Evolutionary conservation across 2,329 filamentous ascomycete genomes (phyloP).

Genomic region (Cladosporium cucumerinum): DNA sequence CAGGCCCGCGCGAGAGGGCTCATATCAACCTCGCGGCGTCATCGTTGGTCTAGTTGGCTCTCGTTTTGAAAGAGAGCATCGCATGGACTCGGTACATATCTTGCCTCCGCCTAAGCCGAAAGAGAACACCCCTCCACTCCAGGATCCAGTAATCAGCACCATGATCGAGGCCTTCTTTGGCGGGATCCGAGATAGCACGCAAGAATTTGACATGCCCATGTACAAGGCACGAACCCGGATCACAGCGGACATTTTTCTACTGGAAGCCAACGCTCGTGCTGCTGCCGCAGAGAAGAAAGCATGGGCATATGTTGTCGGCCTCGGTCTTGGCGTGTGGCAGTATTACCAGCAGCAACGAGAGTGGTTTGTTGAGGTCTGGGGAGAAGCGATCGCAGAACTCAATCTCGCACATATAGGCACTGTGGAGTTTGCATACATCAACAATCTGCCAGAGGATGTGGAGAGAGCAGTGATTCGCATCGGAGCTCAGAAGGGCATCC

Average conservation of each 20-base stretch:
- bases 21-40: conserved; percentile 29
- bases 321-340: conserved; percentile 36
- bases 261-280: conserved; percentile 29
- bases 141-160: conserved; percentile 22
- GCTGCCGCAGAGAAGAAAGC: conserved; percentile 22
- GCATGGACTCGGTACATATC: conserved; percentile 32
- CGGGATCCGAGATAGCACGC: conserved; percentile 1
- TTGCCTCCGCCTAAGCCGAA: conserved; percentile 16
- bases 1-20: conserved; percentile 6
- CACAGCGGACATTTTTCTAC: conserved; percentile 31
- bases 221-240: conserved; percentile 32
- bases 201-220: conserved; percentile 22
- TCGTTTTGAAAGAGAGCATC: conserved; percentile 30
- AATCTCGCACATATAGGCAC: conserved; percentile 22
- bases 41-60: conserved; percentile 34
- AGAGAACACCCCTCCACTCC: conserved; percentile 8
- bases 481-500: conserved; percentile 21
- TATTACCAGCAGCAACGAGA: conserved; percentile 21
- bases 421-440: conserved; percentile 33
- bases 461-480: conserved; percentile 15
- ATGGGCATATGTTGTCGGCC: conserved; percentile 32
- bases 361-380: conserved; percentile 29
- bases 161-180: conserved; percentile 26
- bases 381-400: conserved; percentile 22
- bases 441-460: conserved; percentile 13